These are phyloP conservation scores for Rubus parviflorus DNA, from an alignment of 306 rosid species.

Conservation along the genomic window DNA sequence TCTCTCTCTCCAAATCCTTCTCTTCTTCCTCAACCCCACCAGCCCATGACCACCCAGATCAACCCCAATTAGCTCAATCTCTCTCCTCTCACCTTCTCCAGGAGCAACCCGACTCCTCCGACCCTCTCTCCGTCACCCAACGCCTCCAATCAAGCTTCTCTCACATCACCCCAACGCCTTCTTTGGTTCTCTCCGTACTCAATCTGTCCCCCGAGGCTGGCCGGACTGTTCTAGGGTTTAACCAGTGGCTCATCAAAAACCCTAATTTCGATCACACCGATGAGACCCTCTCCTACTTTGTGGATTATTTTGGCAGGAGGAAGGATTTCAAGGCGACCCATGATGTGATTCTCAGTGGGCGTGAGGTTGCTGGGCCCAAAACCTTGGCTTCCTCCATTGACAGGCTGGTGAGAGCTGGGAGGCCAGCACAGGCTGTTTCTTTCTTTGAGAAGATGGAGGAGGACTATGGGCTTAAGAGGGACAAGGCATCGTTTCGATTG, in stretches of 20 bases:
- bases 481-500: slow-evolving; percentile 46
- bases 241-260: slow-evolving; percentile 59
- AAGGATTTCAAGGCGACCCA: slow-evolving; percentile 82
- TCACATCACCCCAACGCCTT: slow-evolving; percentile 52
- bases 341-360: slow-evolving; percentile 43
- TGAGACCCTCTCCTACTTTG: slow-evolving; percentile 60
- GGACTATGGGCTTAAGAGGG: slow-evolving; percentile 66
- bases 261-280: slow-evolving; percentile 61
- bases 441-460: slow-evolving; percentile 78
- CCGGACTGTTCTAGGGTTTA: slow-evolving; percentile 59
- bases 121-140: slow-evolving; percentile 48
- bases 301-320: slow-evolving; percentile 73
- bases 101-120: slow-evolving; percentile 18
- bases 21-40: slow-evolving; percentile 32
- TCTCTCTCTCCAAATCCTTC: slow-evolving; percentile 30
- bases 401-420: slow-evolving; percentile 75
- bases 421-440: slow-evolving; percentile 54
- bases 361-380: slow-evolving; percentile 44
- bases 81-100: slow-evolving; percentile 53
- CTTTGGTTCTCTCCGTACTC: slow-evolving; percentile 47
- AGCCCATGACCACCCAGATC: background rate
- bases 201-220: slow-evolving; percentile 69
- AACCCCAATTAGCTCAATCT: slow-evolving; percentile 32
- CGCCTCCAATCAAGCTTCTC: slow-evolving; percentile 67
- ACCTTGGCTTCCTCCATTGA: slow-evolving; percentile 54